Conservation (phyloP, 352 stramenopile genomes). For the Pythium utonaiense region DNA sequence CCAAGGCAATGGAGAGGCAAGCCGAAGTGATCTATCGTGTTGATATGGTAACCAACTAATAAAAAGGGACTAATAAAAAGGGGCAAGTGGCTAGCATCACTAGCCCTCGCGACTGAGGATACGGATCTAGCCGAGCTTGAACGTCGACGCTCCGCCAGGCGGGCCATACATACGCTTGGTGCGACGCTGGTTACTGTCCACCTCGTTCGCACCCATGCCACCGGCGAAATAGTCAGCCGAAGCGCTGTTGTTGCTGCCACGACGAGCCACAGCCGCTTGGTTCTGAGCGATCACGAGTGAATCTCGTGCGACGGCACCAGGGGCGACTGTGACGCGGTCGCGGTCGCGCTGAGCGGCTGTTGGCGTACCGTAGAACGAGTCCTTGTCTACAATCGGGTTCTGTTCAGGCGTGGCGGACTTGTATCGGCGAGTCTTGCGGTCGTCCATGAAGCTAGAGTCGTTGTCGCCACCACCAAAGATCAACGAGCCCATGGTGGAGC, state of each 20-base stretch:
- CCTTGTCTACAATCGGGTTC: slow-evolving; percentile 33
- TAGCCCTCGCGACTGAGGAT: neutral
- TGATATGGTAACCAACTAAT: neutral
- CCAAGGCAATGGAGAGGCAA: neutral
- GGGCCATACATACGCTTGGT: slow-evolving; percentile 48
- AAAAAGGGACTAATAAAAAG: slow-evolving; percentile 1
- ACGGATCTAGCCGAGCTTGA: slow-evolving; percentile 42
- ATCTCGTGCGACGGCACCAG: slow-evolving; percentile 35
- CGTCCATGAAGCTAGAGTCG: slow-evolving; percentile 44
- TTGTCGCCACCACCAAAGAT: slow-evolving; percentile 35
- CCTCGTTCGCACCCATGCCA: slow-evolving; percentile 30
- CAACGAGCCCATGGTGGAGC: slow-evolving; percentile 45
- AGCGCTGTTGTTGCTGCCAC: slow-evolving; percentile 18
- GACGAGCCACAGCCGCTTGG: slow-evolving; percentile 11
- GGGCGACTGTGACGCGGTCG: slow-evolving; percentile 37
- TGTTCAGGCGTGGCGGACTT: slow-evolving; percentile 34
- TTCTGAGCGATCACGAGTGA: slow-evolving; percentile 22
- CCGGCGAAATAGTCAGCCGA: slow-evolving; percentile 40
- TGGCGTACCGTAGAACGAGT: slow-evolving; percentile 42
- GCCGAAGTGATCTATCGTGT: neutral
- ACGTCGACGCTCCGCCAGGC: slow-evolving; percentile 34
- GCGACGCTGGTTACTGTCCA: slow-evolving; percentile 24
- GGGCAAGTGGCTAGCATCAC: no score
- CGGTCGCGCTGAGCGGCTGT: slow-evolving; percentile 35
- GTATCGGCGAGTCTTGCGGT: slow-evolving; percentile 46